Conservation (phyloP, 257 asterid species). For the Penstemon eatonii region DNA sequence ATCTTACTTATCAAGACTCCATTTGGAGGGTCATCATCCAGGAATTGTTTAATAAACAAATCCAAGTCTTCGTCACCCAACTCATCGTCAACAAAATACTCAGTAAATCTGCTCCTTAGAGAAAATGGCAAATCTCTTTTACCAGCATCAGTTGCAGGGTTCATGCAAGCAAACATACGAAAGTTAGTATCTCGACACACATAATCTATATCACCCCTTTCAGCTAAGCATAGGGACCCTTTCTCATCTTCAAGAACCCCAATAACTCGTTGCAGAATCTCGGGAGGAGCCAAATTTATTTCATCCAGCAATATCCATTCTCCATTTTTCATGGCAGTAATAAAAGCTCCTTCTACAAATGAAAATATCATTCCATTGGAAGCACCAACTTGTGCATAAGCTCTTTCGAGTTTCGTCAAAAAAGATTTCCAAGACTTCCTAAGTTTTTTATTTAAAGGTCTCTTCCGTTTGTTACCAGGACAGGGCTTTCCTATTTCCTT, state of each 20-base stretch:
- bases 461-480: constrained; percentile 71
- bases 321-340: constrained; percentile 78
- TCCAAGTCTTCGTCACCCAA: constrained; percentile 78
- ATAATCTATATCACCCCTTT: constrained; percentile 84
- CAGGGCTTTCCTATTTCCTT: constrained; percentile 51
- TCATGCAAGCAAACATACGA: constrained; percentile 96
- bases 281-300: constrained; percentile 98
- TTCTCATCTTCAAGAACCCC: constrained; percentile 89
- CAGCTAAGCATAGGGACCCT: constrained; percentile 90
- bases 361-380: constrained; percentile 90
- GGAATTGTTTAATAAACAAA: constrained; percentile 63
- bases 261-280: constrained; percentile 83
- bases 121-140: constrained; percentile 82
- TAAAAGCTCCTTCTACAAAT: constrained; percentile 93
- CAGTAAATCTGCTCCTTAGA: constrained; percentile 85
- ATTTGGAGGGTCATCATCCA: constrained; percentile 49
- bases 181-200: constrained; percentile 64
- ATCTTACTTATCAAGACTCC: constrained; percentile 41
- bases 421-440: constrained; percentile 63
- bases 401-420: constrained; percentile 61
- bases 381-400: constrained; percentile 59
- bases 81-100: constrained; percentile 85
- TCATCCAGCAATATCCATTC: constrained; percentile 98
- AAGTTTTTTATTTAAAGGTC: constrained; percentile 54
- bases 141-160: constrained; percentile 99